Evolutionary conservation across 768 basidiomycete genomes (phyloP), one percentile per base, ranked within the genome.

Genomic region (Hericium coralloides): DNA sequence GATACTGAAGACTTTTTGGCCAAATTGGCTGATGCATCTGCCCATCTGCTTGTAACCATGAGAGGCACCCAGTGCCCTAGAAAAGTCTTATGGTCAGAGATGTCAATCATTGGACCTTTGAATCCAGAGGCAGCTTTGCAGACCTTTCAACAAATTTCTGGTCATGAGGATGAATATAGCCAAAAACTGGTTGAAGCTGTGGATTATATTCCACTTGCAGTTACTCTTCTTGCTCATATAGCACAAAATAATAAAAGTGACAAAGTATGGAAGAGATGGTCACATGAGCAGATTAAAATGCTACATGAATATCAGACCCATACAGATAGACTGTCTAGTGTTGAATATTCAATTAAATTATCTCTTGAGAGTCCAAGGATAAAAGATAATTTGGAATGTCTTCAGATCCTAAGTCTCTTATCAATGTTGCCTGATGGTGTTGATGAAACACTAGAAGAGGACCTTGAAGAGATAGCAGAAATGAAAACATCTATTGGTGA

Each of bases 361-460:
- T 54, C 53, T 17, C 18, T 54, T 12, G 39, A 54, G 12, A 54
- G 41, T 54, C 20, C 53, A 14, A 20, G 53, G 17, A 59, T 43
- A 2, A 43, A 43, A 43, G 41, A 20, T 20, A 43, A 15, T 15
- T 2, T 17, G 15, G 41, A 43, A 20, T 15, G 17, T 43, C 10
- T 17, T 15, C 15, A 20, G 20, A 7, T 43, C 17, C 41, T 43
- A 7, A 12, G 12, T 43, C 20, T 43, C 4, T 17, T 43, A 20
- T 43, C 41, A 43, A 43, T 43, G 41, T 17, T 43, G 41, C 41
- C 41, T 14, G 41, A 15, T 43, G 41, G 41, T 17, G 4, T 43
- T 17, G 15, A 15, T 6, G 2, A 17, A 2, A 7, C 9, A 17
- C 2, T 20, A 43, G 15, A 7, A 43, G 10, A 43, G 41, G 20